Percentiles rank a stretch among this genome's conserved stretches.
phyloP scores from a whole-genome alignment of 305 asterid species.

The Ajuga reptans region DNA sequence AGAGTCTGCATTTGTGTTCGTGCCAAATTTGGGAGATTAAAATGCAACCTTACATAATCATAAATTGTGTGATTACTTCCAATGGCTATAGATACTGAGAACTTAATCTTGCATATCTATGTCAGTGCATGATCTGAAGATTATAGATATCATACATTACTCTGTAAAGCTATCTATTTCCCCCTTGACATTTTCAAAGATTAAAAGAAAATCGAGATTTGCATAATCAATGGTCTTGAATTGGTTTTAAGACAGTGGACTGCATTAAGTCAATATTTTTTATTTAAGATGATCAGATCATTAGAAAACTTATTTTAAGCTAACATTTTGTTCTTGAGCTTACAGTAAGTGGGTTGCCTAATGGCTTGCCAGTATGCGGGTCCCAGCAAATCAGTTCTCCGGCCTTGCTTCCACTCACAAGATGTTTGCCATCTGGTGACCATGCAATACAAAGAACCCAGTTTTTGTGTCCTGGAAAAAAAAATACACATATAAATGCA shows the following conservation, averaged over 20 bases:
- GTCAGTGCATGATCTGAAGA: neutral
- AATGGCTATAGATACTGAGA: neutral
- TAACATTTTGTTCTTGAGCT: conserved; percentile 21
- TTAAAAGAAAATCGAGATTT: neutral
- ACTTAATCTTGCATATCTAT: neutral
- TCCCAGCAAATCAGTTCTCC: conserved; percentile 94
- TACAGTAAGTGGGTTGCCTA: conserved; percentile 73
- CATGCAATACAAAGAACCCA: conserved; percentile 97
- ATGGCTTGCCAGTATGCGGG: conserved; percentile 61
- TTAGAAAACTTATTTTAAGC: conserved; percentile 1
- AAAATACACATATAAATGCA: no score
- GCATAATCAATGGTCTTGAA: neutral
- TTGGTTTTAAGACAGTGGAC: neutral
- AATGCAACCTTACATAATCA: neutral
- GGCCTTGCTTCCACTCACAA: conserved; percentile 89
- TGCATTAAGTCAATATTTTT: neutral
- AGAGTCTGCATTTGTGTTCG: neutral
- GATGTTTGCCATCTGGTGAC: conserved; percentile 90
- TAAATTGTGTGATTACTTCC: no score
- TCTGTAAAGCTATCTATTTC: neutral
- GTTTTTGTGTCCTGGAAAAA: conserved; percentile 67
- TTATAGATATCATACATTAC: neutral
- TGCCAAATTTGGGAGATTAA: neutral
- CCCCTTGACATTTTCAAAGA: neutral
- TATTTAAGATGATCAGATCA: conserved; percentile 1